phyloP scores from a whole-genome alignment of 352 stramenopile genomes.

The Phytopythium chamaehyphon region DNA sequence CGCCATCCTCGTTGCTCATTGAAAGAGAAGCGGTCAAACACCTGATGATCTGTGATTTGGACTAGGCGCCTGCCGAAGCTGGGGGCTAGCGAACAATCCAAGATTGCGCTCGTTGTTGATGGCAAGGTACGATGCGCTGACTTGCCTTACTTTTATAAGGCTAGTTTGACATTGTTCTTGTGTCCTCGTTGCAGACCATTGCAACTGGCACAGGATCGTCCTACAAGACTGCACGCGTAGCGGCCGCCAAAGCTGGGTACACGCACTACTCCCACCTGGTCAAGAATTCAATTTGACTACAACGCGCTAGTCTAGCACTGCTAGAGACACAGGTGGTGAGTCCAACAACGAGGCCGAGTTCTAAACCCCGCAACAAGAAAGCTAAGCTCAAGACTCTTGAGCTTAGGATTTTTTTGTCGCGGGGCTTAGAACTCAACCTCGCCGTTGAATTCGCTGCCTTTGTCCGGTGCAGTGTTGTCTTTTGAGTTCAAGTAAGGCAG shows the following conservation, averaged over 20 bases:
- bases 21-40: no score
- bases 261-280: constrained; percentile 39
- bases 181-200: constrained; percentile 22
- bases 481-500: no score
- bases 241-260: constrained; percentile 48
- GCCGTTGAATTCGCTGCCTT: constrained; percentile 76
- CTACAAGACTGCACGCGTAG: constrained; percentile 56
- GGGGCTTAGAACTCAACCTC: constrained; percentile 77
- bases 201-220: constrained; percentile 41
- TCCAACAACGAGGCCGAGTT: constrained; percentile 85
- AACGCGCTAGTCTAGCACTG: no score
- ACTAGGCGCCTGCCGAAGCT: constrained; percentile 47
- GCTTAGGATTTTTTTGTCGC: background rate
- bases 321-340: constrained; percentile 67
- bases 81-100: constrained; percentile 34
- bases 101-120: constrained; percentile 55
- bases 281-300: background rate
- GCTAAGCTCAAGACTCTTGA: no score
- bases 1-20: constrained; percentile 9
- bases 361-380: constrained; percentile 21
- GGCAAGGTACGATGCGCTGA: constrained; percentile 38
- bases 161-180: no score
- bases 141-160: no score
- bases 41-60: background rate
- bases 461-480: no score